Percentiles rank a stretch among this genome's conserved stretches.
phyloP scores from a whole-genome alignment of 345 rosid species.

The Trapa incisa region DNA sequence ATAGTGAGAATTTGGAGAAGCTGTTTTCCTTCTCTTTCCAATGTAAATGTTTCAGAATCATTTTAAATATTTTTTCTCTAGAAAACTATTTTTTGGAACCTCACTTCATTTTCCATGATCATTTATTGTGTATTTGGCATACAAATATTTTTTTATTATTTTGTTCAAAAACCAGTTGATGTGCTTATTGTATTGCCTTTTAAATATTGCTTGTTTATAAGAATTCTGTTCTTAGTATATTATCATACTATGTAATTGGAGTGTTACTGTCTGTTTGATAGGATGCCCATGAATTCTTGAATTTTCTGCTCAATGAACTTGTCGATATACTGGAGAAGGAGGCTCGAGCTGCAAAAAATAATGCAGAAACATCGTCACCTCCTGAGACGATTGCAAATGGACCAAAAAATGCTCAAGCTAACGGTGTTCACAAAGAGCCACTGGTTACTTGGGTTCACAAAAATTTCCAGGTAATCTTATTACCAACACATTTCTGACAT shows the following conservation, averaged over 20 bases:
- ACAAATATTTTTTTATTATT: too few relatives aligned
- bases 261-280: conserved; percentile 16
- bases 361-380: conserved; percentile 62
- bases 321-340: conserved; percentile 98
- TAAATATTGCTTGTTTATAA: background rate
- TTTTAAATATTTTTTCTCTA: too few relatives aligned
- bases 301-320: conserved; percentile 94
- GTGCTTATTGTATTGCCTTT: too few relatives aligned
- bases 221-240: background rate
- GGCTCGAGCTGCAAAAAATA: conserved; percentile 63
- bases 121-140: too few relatives aligned
- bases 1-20: too few relatives aligned
- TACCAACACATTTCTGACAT: background rate
- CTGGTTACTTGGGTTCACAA: conserved; percentile 97
- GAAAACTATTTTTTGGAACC: too few relatives aligned
- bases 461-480: conserved; percentile 67
- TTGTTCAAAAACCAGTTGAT: too few relatives aligned
- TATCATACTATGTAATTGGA: background rate
- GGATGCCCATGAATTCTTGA: conserved; percentile 99
- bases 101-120: too few relatives aligned
- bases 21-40: too few relatives aligned
- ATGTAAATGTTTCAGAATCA: too few relatives aligned
- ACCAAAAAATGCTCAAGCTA: conserved; percentile 42
- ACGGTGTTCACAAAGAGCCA: conserved; percentile 82
- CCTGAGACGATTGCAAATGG: conserved; percentile 77